Base-by-base conservation (phyloP, 352 stramenopile genomes). In the Phytophthora tubulina region DNA sequence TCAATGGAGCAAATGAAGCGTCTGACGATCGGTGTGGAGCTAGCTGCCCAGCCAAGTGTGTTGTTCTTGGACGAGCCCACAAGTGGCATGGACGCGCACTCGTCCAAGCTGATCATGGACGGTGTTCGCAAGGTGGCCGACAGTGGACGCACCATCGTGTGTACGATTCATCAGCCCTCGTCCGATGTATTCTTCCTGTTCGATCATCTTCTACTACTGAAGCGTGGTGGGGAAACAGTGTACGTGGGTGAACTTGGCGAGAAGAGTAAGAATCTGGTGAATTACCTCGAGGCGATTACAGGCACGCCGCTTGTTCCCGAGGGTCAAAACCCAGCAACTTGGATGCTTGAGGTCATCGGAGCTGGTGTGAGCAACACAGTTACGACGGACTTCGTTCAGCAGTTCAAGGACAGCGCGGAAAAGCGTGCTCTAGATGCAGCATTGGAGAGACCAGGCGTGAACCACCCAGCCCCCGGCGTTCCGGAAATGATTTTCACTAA, bases 311-410 rank as follows among this genome's bases (percentile, higher is more conserved):
- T 51, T 15, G 36, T 54, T 36, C 45, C 57, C 6, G 48, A 65
- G n/a, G 33, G 36, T 6, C 45, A 65, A 54, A 65, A 65, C 44
- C 57, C 57, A 30, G 57, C 57, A 36, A 56, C 57, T 4, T 65
- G 56, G 56, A 64, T 67, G 36, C 38, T 44, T 33, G 39, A 67
- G 39, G 59, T 67, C 13, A 67, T 67, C 31, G 60, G 60, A 33
- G 60, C 48, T 17, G 60, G 60, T 17, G 49, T 60, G 11, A 53
- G 39, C 39, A 58, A 42, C 38, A 27, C 9, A 0, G 41, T 44
- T 27, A 39, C 60, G 10, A 67, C 38, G 31, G 60, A 67, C 17
- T 59, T 67, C 17, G 60, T 73, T 30, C 53, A 65, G 45, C 45
- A 63, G 17, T 73, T 70, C 67, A 50, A 54, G 10, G 38, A 60